Evolutionary conservation across 2,329 filamentous ascomycete genomes (phyloP), one percentile per base, ranked within the genome.

Genomic region (Talaromyces sp.): DNA sequence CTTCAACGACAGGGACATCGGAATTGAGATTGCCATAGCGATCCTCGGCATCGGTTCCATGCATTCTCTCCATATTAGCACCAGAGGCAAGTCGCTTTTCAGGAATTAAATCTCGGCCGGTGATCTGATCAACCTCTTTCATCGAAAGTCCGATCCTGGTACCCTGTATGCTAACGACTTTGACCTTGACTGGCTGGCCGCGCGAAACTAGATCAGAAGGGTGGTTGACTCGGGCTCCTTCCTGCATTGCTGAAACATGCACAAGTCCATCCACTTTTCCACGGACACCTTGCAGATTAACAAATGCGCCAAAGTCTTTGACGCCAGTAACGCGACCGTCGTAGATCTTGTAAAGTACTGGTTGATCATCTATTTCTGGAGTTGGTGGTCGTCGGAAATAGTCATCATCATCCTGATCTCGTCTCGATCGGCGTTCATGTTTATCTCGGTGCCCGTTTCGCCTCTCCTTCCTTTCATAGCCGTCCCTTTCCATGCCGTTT

Each of bases 301-400:
- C 92, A 75, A 99, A 99, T 0, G 88, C 92, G 11, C 95, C 95
- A 77, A 98, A 99, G 65, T 97, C 92, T 71, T 97, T 98, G 60
- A 99, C 83, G 0, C 93, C 92, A 0, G 92, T 97, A 14, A 98
- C 91, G 70, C 88, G 88, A 1, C 95, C 95, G 66, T 92, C 85
- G 71, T 99, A 99, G 1, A 97, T 80, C 73, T 99, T 99, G 81
- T 88, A 88, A 6, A 96, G 77, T 37, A 93, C 81, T 0, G 95
- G 92, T 46, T 84, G 77, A 59, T 96, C 90, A 75, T 99, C 95
- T 9, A 96, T 73, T 69, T 96, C 91, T 1, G 83, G 84, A 1
- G 85, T 84, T 0, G 90, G 89, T 0, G 86, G 85, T 60, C 84
- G 82, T 67, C 83, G 83, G 62, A 92, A 88, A 46, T 84, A 79